Evolutionary conservation across 345 rosid species (phyloP), one percentile per base, ranked within the genome.

Genomic region (Populus davidiana): DNA sequence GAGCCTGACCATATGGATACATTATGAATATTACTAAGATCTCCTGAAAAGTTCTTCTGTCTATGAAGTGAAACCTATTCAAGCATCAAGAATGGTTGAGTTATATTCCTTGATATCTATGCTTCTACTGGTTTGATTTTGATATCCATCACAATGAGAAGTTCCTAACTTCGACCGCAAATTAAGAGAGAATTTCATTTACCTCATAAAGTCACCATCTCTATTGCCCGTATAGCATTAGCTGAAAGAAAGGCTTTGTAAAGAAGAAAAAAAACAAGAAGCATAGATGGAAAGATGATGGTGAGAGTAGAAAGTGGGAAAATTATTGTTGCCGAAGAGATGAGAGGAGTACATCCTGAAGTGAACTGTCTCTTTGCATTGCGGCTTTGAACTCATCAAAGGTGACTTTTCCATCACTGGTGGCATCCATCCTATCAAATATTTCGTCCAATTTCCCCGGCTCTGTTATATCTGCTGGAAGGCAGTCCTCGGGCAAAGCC

Each of bases 401-500:
- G 17, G 91, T 86, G 61, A 91, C 90, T 81, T 88, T 88, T 20
- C 92, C 92, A 39, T 91, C 94, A 7, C 85, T 86, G 80, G 86
- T 89, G 61, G 91, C 90, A 78, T 91, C 92, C 92, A 89, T 89
- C 74, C 69, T 79, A 31, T 91, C 91, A 33, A 91, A 91, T 72
- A 89, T 85, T 79, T 86, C 94, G 47, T 91, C 94, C 70, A 88
- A 69, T 70, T 89, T 91, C 16, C 94, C 92, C 0, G 91, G 90
- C 59, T 88, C 90, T 2, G 90, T 79, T 9, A 89, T 86, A 71
- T 91, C 90, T 2, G 71, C 72, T 17, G 92, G 92, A 41, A 89
- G 92, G 81, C 92, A 89, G 17, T 91, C 92, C 7, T 89, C 92
- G 0, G 94, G 94, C 86, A 90, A 81, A 39, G 92, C 94, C 92